Percentiles rank a stretch among this genome's conserved stretches.
Evolutionary conservation across 345 rosid genomes (phyloP).

Genomic region (Gossypium raimondii): DNA sequence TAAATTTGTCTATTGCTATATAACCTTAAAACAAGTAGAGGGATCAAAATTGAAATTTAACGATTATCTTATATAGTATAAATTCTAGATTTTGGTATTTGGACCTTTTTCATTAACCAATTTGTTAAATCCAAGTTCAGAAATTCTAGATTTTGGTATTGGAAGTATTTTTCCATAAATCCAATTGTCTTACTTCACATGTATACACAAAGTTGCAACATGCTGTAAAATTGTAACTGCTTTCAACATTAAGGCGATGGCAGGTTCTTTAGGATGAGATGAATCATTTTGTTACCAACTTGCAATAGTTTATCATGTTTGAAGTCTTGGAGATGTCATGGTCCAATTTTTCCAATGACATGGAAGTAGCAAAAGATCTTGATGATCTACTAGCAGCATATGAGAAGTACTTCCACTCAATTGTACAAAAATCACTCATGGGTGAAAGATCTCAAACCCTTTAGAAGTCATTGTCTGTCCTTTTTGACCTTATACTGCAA

Average conservation of each 20-base stretch:
- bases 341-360: constrained; percentile 81
- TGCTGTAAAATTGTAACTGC: constrained; percentile 67
- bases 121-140: too few relatives aligned
- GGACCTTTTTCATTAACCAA: too few relatives aligned
- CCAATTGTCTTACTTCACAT: constrained; percentile 34
- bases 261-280: constrained; percentile 96
- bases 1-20: too few relatives aligned
- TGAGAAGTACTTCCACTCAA: constrained; percentile 80
- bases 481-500: constrained; percentile 82
- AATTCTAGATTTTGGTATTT: neutral
- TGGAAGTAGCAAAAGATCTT: constrained; percentile 89
- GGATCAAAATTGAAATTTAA: too few relatives aligned
- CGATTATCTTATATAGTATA: too few relatives aligned
- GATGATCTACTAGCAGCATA: constrained; percentile 96
- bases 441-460: constrained; percentile 84
- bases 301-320: constrained; percentile 61
- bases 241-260: constrained; percentile 77
- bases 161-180: neutral
- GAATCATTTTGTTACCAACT: constrained; percentile 93
- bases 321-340: constrained; percentile 79
- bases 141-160: neutral
- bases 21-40: too few relatives aligned
- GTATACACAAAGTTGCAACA: constrained; percentile 68
- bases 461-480: constrained; percentile 62
- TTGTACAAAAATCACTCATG: constrained; percentile 81